Base-by-base conservation (phyloP, 257 asterid genomes). In the Solanum chiquidenum region DNA sequence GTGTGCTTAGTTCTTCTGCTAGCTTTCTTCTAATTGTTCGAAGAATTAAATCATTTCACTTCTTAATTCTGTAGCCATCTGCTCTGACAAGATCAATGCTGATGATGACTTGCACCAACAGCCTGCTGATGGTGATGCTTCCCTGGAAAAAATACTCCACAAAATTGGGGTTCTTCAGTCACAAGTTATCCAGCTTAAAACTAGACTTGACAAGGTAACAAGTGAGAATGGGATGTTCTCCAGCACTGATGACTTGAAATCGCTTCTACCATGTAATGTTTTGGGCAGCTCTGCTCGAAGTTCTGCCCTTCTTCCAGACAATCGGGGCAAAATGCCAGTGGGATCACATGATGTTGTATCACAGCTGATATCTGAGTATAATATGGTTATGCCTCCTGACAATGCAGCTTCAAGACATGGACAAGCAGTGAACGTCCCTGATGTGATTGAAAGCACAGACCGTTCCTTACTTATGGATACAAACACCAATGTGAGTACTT, bases 321-420 rank as follows among this genome's bases (percentile, higher is more conserved):
- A 87, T 44, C 95, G 90, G 91, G 93, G 89, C 37, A 90, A 87
- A 89, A 89, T 88, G 90, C 89, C 88, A 12, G 90, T 80, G 33
- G 94, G 90, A 91, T 89, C 92, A 71, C 88, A 86, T 83, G 79
- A 77, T 88, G 88, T 89, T 85, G 91, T 94, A 74, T 92, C 98
- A 76, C 94, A 92, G 91, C 92, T 90, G 86, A 89, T 90, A 42
- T 83, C 93, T 3, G 92, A 89, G 89, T 90, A 89, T 86, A 90
- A 88, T 25, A 68, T 38, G 87, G 86, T 84, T 84, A 86, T 87
- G 88, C 92, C 93, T 86, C 92, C 93, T 86, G 91, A 89, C 89
- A 82, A 88, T 91, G 92, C 93, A 90, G 88, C 52, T 38, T 87
- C 93, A 82, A 90, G 90, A 86, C 92, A 87, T 55, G 90, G 87